These are phyloP conservation scores for Neurospora africana DNA, from an alignment of 495 filamentous ascomycete species.

Conservation along the genomic window DNA sequence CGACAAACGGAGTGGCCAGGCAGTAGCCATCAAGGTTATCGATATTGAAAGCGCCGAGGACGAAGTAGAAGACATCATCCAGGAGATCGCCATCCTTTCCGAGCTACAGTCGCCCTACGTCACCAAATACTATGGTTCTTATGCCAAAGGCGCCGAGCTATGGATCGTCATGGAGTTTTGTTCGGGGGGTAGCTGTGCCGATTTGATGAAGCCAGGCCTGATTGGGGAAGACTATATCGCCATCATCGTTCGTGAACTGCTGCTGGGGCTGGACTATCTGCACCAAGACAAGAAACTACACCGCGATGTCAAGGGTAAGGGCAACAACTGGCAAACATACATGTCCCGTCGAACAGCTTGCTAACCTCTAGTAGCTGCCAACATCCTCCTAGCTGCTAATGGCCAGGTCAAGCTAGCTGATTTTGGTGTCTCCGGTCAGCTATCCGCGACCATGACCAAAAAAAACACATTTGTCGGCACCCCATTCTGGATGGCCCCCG, in stretches of 20 bases:
- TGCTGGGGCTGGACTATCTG: constrained; percentile 84
- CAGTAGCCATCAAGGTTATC: constrained; percentile 92
- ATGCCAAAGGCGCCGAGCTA: constrained; percentile 84
- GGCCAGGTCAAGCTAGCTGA: constrained; percentile 96
- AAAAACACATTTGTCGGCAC: constrained; percentile 99
- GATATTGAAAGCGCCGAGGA: constrained; percentile 98
- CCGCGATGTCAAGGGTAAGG: constrained; percentile 85
- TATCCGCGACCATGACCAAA: constrained; percentile 99
- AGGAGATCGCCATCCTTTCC: constrained; percentile 92
- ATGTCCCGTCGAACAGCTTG: neutral
- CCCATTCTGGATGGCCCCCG: constrained; percentile 99
- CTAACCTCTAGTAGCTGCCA: constrained; percentile 53
- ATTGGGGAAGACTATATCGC: constrained; percentile 91
- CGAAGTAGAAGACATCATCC: constrained; percentile 97
- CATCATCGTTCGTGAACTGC: constrained; percentile 82
- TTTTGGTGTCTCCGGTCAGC: constrained; percentile 92
- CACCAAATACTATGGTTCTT: constrained; percentile 94
- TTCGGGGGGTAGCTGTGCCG: constrained; percentile 83
- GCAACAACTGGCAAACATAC: neutral
- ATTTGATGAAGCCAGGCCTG: constrained; percentile 83
- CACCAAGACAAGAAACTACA: constrained; percentile 94
- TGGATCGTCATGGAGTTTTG: constrained; percentile 99
- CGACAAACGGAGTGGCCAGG: constrained; percentile 71
- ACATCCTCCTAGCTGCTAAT: constrained; percentile 73
- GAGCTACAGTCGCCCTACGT: constrained; percentile 90